Percentiles rank a stretch among this genome's conserved stretches.
Evolutionary conservation across 371 early-diverging fungal genomes (phyloP).

Genomic region (Gilbertella persicaria): DNA sequence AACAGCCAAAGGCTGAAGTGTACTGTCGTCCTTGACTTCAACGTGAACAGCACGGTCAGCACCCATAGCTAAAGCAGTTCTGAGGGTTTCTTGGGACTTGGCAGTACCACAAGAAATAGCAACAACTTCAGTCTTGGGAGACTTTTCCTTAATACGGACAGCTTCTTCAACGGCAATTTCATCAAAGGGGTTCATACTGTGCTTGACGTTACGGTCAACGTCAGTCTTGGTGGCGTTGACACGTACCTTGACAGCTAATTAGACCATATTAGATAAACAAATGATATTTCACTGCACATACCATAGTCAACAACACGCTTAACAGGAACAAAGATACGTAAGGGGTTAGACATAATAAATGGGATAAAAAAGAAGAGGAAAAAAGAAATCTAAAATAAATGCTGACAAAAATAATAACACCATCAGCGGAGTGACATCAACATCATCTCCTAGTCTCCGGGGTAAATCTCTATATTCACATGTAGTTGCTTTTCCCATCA

Average conservation of each 20-base stretch:
- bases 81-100: constrained; percentile 90
- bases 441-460: constrained; percentile 2
- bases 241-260: constrained; percentile 95
- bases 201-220: constrained; percentile 96
- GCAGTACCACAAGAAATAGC: constrained; percentile 91
- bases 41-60: constrained; percentile 97
- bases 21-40: constrained; percentile 75
- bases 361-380: constrained; percentile 2
- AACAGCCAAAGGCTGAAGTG: constrained; percentile 84
- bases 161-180: constrained; percentile 98
- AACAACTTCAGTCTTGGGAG: constrained; percentile 76
- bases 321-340: constrained; percentile 88
- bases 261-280: neutral
- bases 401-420: constrained; percentile 4
- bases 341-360: constrained; percentile 42
- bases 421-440: constrained; percentile 20
- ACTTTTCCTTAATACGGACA: constrained; percentile 86
- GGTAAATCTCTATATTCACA: constrained; percentile 12
- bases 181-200: constrained; percentile 99
- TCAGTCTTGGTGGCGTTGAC: constrained; percentile 87
- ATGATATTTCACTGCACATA: constrained; percentile 9
- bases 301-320: constrained; percentile 98
- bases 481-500: constrained; percentile 11
- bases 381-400: constrained; percentile 8
- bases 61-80: constrained; percentile 98